Base-by-base conservation (phyloP, 495 filamentous ascomycete species). In the Hapsidospora chrysogenum region DNA sequence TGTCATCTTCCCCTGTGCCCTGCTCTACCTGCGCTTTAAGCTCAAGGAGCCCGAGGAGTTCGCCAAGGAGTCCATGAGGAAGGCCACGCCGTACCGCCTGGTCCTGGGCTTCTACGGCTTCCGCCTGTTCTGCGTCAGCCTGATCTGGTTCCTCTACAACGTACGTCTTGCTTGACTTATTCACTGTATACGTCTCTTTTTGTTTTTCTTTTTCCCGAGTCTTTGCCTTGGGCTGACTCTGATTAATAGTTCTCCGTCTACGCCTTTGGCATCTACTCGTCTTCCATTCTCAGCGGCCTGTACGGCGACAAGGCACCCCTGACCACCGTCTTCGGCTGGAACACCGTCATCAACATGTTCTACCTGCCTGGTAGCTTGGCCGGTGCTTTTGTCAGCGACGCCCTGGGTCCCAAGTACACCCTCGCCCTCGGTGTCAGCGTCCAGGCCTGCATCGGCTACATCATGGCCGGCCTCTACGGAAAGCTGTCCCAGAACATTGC, bases 71-170 rank as follows among this genome's bases (percentile, higher is more conserved):
- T 64, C 54, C 37, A 71, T 67, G 56, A 53, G 54, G 39, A 44
- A 69, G 37, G 61, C 63, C 37, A 74, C 69, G 1, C 75, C 76
- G 0, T 79, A 74, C 40, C 17, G 37, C 4, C 60, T 72, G 0
- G 60, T 66, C 3, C 43, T 72, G 4, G 61, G 51, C 29, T 72
- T 63, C 52, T 84, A 80, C 60, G 66, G 66, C 50, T 63, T 52
- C 36, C 57, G 71, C n/a, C 56, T 92, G 31, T 41, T 68, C 3
- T 56, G 80, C 10, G 79, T 92, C 30, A 77, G 70, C 36, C 40
- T 79, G 17, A 85, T 95, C 51, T 95, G 86, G 86, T 92, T 92
- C 55, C 68, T 92, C 44, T 94, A 92, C 49, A 80, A 94, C 38
- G 58, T 70, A 33, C 53, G 63, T 33, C 30, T 39, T n/a, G n/a